Evolutionary conservation across 495 filamentous ascomycete genomes (phyloP).

Genomic region (Chaetomium tenue): DNA sequence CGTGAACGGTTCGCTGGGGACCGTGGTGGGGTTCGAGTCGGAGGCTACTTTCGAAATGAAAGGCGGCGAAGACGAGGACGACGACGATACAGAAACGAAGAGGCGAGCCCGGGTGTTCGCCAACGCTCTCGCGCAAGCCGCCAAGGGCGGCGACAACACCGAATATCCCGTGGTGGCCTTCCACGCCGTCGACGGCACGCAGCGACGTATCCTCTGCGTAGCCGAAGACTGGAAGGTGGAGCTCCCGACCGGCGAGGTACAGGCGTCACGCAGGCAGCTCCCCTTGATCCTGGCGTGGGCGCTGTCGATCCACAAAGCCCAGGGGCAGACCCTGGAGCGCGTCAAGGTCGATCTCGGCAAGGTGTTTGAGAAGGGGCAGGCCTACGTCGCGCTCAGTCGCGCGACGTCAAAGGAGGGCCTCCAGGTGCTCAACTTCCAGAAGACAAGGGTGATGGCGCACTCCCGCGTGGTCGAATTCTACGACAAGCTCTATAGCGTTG

Average conservation of each 20-base stretch:
- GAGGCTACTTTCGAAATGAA: conserved; percentile 68
- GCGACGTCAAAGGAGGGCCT: conserved; percentile 84
- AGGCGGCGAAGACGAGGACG: conserved; percentile 53
- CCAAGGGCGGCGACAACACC: conserved; percentile 36
- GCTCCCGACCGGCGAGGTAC: conserved; percentile 89
- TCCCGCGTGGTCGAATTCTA: conserved; percentile 84
- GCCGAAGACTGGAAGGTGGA: conserved; percentile 95
- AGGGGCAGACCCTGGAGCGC: conserved; percentile 91
- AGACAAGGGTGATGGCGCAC: conserved; percentile 91
- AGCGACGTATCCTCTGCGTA: conserved; percentile 74
- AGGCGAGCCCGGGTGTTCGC: conserved; percentile 41
- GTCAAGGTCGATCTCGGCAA: conserved; percentile 91
- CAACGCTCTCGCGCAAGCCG: conserved; percentile 30
- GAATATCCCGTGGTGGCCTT: conserved; percentile 85
- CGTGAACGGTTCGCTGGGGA: conserved; percentile 91
- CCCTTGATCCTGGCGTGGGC: conserved; percentile 96
- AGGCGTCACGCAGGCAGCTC: conserved; percentile 74
- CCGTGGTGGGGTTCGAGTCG: conserved; percentile 81
- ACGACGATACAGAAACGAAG: conserved; percentile 48
- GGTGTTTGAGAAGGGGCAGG: conserved; percentile 94
- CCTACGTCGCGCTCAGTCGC: conserved; percentile 78
- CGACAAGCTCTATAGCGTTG: conserved; percentile 65
- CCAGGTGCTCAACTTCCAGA: conserved; percentile 86
- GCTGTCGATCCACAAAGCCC: conserved; percentile 95
- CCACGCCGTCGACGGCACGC: conserved; percentile 69